Evolutionary conservation across 345 rosid genomes (phyloP), one percentile per base, ranked within the genome.

Genomic region (Bruguiera sexangula): DNA sequence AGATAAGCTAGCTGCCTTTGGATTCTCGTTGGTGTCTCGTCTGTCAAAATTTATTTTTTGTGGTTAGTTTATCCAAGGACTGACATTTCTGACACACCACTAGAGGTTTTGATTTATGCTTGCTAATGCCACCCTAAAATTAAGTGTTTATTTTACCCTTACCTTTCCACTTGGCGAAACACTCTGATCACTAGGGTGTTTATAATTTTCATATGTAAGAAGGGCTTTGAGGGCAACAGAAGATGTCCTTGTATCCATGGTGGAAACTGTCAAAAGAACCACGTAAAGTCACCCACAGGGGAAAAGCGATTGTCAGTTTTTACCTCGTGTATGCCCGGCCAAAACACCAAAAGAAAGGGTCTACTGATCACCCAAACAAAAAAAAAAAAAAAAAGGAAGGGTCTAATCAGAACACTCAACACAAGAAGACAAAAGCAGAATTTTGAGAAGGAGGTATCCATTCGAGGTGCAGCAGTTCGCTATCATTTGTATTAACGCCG

Each of bases 21-120:
- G 78, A 57, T 73, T 79, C 75, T 70, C 54, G 22, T 62, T 3
- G 10, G 31, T 68, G 80, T 73, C 80, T 63, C 37, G 70, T 72
- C 65, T 24, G 70, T 3, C 39, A 26, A 27, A 75, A 73, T 68
- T 69, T 37, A 36, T 29, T 48, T 66, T 48, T 37, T 64, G 6
- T 52, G 67, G 29, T 37, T 71, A 30, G 62, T 74, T 72, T 70
- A 65, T 76, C 80, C 50, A 34, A 32, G 39, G 62, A 27, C 86
- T 82, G 82, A 62, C 72, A 63, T 8, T 0, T 69, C 81, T 82
- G 84, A 85, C 83, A 85, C 79, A 78, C 83, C 83, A 70, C 83
- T 76, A 78, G 77, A 82, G 50, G 18, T 80, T 68, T 78, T 68
- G 24, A 51, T 62, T 69, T 56, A 51, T 24, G 18, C 16, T 46